Conservation (phyloP, 2,329 filamentous ascomycete genomes). For the Colletotrichum musicola region DNA sequence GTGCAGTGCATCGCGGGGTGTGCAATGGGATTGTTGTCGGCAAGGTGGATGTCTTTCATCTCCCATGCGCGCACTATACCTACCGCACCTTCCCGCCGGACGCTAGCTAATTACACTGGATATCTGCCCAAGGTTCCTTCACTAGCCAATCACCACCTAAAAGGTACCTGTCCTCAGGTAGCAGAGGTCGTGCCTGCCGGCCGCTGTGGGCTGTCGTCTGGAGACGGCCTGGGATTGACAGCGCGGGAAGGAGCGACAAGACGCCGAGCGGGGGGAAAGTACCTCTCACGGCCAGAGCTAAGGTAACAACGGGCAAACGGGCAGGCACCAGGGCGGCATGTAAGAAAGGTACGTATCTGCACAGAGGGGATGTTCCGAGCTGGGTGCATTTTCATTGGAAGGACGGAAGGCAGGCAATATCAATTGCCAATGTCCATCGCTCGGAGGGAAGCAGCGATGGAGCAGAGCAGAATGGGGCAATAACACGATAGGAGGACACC, state of each 20-base stretch:
- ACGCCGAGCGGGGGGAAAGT: background rate
- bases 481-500: background rate
- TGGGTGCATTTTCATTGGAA: background rate
- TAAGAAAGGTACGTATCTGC: background rate
- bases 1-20: constrained; percentile 9
- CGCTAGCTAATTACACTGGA: too few species aligned
- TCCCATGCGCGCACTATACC: background rate
- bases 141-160: too few species aligned
- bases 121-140: too few species aligned
- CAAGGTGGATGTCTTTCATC: background rate
- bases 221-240: constrained; percentile 4
- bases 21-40: constrained; percentile 12
- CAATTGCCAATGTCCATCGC: background rate
- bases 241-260: constrained; percentile 24
- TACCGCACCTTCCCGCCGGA: background rate
- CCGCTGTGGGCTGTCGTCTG: background rate
- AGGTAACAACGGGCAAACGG: background rate
- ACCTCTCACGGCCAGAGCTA: too few species aligned
- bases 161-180: too few species aligned
- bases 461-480: background rate
- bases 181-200: too few species aligned
- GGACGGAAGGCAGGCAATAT: background rate
- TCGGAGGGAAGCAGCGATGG: background rate
- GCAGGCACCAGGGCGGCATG: background rate
- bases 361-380: background rate